Evolutionary conservation across 495 filamentous ascomycete species (phyloP), one percentile per base, ranked within the genome.

Genomic region (Schizothecium vesticola): DNA sequence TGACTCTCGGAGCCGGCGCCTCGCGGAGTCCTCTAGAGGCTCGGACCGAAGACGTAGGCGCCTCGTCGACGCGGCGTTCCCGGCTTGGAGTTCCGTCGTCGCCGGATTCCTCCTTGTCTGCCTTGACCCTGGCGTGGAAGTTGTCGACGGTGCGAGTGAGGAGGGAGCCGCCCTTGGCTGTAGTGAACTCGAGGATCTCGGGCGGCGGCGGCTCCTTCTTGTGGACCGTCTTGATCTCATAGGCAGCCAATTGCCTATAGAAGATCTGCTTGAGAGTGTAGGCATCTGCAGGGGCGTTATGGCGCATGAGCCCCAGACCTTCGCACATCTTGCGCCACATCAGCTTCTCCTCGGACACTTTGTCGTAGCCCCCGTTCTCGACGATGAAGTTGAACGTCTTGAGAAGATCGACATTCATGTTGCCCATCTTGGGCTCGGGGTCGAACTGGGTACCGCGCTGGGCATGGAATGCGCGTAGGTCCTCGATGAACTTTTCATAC

Each of bases 181-280:
- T 90, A 8, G 88, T 77, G 56, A 90, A 85, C 75, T 95, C 92
- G 16, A 95, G 82, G 61, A 93, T 93, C 75, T 93, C 90, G 69
- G 88, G 90, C 21, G 91, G 91, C 12, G 92, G 92, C 12, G 92
- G 92, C 64, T 91, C 89, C 74, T 88, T 87, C 19, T 86, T 84
- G 76, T 91, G 87, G 31, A 90, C 73, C n/a, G 82, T 86, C 43
- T 85, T 81, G 61, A 95, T 92, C 78, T 94, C 92, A 78, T 91
- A 95, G 3, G 92, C 91, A 16, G 89, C 89, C 33, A 95, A 85
- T 70, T 93, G 89, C 71, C 90, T 90, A 82, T 94, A 94, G 78
- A 93, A 95, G 59, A 88, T 85, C 25, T 89, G 90, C 79, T 95
- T 95, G 60, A 94, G 76, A 24, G 86, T 83, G 76, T 93, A 94